Evolutionary conservation across 441 rosid genomes (phyloP), one percentile per base, ranked within the genome.

Genomic region (Bocquillonia castaneifolia): DNA sequence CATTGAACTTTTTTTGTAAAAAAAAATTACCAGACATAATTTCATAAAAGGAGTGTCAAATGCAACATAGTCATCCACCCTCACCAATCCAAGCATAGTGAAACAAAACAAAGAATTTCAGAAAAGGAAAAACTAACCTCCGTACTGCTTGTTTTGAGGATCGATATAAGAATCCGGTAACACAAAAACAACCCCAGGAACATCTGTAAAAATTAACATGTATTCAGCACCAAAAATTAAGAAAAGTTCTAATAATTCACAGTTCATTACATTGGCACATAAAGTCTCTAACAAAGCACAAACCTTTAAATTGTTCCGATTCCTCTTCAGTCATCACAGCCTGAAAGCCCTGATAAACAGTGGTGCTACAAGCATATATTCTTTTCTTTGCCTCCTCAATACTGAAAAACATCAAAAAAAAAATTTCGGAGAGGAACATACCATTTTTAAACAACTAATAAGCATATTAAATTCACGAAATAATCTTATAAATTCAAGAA

Each of bases 311-410:
- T 69, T 84, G 86, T 68, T 88, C 91, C 0, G 96, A 87, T 78
- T 91, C 92, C 63, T 84, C 86, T 65, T 93, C 93, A 2, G 94
- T 83, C 94, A 93, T 89, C 52, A 88, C 32, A 48, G 92, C 98
- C 74, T 93, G 98, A 85, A 93, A 93, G 2, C 98, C 98, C 66
- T 89, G 77, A 76, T 89, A 93, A 65, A 90, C 91, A 1, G 96
- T 89, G 45, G 97, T 93, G 81, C 97, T 91, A 81, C 98, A 93
- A 10, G 98, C 97, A 77, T 93, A 93, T 18, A 93, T 93, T 68
- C 53, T 89, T 61, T 74, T 66, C 72, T 91, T 89, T 7, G 96
- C 97, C 78, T 88, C 98, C 74, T 91, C 96, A 65, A 89, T 74
- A 50, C 98, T 91, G 78, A 69, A 74, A 72, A n/a, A n/a, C n/a